Percentiles rank a stretch among this genome's conserved stretches.
These are phyloP conservation scores for Magnolia changhungtana DNA, from an alignment of 164 flowering plant species.

Conservation along the genomic window DNA sequence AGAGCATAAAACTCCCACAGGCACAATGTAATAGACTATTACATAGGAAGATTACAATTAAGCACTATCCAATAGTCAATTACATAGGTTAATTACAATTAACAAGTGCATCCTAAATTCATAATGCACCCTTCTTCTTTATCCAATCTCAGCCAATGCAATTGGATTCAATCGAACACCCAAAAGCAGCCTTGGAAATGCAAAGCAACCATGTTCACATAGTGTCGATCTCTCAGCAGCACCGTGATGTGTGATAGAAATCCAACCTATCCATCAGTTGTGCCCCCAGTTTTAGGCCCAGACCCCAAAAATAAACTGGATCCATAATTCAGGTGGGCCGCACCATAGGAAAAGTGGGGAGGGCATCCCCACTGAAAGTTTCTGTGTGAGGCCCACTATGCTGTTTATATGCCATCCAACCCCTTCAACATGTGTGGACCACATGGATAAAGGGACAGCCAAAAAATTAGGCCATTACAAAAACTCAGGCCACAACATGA, in stretches of 20 bases:
- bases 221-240: not conserved
- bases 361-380: not conserved
- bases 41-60: too few relatives aligned
- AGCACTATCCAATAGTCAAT: too few relatives aligned
- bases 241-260: not conserved
- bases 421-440: not conserved
- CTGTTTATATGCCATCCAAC: not conserved
- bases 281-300: not conserved
- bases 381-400: not conserved
- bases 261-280: not conserved
- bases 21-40: too few relatives aligned
- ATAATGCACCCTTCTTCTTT: not conserved
- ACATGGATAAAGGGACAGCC: not conserved
- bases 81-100: too few relatives aligned
- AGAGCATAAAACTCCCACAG: too few relatives aligned
- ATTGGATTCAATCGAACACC: not conserved
- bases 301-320: not conserved
- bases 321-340: too few relatives aligned
- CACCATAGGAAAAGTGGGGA: not conserved
- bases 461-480: not conserved
- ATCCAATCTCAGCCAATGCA: not conserved
- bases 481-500: not conserved
- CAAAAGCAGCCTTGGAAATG: not conserved
- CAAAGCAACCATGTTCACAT: not conserved
- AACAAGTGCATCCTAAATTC: too few relatives aligned